Percentiles rank a stretch among this genome's conserved stretches.
phyloP scores from a whole-genome alignment of 1,139 yeast species.

The Pichia sp. region DNA sequence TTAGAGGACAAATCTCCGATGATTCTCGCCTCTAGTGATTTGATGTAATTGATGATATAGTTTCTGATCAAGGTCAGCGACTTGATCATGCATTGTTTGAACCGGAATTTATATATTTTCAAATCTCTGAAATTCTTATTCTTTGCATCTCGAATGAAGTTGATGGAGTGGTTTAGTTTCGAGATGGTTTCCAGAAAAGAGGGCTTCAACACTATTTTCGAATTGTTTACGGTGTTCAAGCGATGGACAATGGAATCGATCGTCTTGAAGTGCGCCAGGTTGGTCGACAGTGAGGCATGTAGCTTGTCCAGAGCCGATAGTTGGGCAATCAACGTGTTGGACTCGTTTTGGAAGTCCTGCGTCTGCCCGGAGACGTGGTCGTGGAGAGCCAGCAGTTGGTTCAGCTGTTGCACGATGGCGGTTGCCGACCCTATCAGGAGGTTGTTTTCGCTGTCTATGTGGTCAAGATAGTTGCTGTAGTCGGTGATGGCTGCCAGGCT shows the following conservation, averaged over 20 bases:
- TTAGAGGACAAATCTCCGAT: slow-evolving; percentile 29
- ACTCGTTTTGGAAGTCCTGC: neutral
- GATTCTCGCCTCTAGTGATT: slow-evolving; percentile 41
- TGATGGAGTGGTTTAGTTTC: slow-evolving; percentile 53
- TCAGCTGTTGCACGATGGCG: neutral
- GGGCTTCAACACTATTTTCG: slow-evolving; percentile 55
- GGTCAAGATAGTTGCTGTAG: neutral
- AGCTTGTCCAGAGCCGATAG: slow-evolving; percentile 20
- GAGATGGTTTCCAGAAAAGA: slow-evolving; percentile 49
- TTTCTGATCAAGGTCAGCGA: slow-evolving; percentile 71
- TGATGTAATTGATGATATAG: slow-evolving; percentile 51
- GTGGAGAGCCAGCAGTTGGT: neutral
- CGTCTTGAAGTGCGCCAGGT: slow-evolving; percentile 58
- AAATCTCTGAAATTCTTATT: slow-evolving; percentile 59
- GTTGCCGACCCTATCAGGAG: neutral
- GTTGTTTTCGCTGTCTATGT: neutral
- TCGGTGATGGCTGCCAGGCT: neutral
- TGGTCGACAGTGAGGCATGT: slow-evolving; percentile 43
- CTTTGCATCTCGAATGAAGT: slow-evolving; percentile 36
- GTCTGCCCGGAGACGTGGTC: neutral
- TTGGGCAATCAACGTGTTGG: neutral
- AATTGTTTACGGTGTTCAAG: slow-evolving; percentile 56
- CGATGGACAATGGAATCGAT: slow-evolving; percentile 64
- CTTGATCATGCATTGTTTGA: slow-evolving; percentile 80
- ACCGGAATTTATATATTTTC: slow-evolving; percentile 63